A percentile compares a stretch with the other conserved stretches of the same genome.
These are phyloP conservation scores for Basipetospora sp. DNA, from an alignment of 2,329 filamentous ascomycete genomes.

Conservation along the genomic window DNA sequence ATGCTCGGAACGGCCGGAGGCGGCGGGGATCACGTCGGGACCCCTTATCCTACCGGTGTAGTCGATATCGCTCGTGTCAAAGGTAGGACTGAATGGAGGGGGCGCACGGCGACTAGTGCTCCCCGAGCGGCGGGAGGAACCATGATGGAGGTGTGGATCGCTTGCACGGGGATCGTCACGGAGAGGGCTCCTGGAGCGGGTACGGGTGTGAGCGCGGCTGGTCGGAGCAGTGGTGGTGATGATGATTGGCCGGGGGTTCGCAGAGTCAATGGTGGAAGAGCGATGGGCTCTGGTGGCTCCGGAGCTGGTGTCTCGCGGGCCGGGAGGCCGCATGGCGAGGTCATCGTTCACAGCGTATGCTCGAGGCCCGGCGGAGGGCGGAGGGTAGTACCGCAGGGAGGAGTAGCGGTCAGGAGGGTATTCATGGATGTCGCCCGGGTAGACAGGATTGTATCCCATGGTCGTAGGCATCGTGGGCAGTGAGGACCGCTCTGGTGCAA, in stretches of 20 bases:
- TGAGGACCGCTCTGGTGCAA: constrained; percentile 37
- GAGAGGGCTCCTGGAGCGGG: constrained; percentile 28
- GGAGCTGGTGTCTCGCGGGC: constrained; percentile 32
- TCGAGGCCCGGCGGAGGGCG: constrained; percentile 8
- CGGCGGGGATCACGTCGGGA: constrained; percentile 13
- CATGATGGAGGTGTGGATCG: constrained; percentile 33
- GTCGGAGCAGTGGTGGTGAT: constrained; percentile 38
- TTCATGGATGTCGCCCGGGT: constrained; percentile 39
- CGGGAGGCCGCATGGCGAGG: constrained; percentile 30
- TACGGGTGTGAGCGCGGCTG: constrained; percentile 22
- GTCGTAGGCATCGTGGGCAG: constrained; percentile 28
- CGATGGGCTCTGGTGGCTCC: constrained; percentile 22
- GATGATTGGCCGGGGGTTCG: constrained; percentile 37
- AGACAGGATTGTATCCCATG: constrained; percentile 34
- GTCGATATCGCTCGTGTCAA: constrained; percentile 39
- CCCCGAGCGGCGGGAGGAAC: constrained; percentile 38
- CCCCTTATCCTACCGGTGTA: constrained; percentile 20
- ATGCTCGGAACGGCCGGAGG: constrained; percentile 19
- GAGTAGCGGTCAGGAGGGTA: no score
- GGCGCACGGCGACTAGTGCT: constrained; percentile 27
- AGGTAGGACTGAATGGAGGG: constrained; percentile 21
- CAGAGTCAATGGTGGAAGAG: constrained; percentile 33
- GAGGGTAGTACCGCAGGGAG: no score
- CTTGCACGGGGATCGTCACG: constrained; percentile 37
- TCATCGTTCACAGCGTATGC: constrained; percentile 43